Conservation (phyloP, 768 basidiomycete species). For the Paxillus ammoniavirescens region DNA sequence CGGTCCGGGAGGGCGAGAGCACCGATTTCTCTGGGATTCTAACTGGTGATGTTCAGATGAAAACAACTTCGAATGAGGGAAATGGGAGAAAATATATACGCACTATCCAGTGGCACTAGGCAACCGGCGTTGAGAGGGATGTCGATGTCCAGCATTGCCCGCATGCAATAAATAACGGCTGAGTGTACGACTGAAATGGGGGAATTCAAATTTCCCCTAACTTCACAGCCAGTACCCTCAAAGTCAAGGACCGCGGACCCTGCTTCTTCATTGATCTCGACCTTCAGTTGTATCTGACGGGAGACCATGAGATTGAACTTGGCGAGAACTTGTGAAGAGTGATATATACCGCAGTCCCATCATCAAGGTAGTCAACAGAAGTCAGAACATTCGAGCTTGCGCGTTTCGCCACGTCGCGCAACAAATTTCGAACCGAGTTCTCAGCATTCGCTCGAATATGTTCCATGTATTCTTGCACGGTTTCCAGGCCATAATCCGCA, state of each 20-base stretch:
- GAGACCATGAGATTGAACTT: conserved; percentile 1
- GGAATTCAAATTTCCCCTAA: conserved; percentile 81
- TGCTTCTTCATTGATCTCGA: conserved; percentile 69
- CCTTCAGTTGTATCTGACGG: conserved; percentile 64
- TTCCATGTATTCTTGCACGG: conserved; percentile 92
- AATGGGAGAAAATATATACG: conserved; percentile 15
- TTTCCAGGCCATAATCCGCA: conserved; percentile 79
- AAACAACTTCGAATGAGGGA: neutral
- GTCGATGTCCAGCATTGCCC: conserved; percentile 79
- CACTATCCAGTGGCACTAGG: conserved; percentile 80
- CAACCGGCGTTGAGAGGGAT: conserved; percentile 96
- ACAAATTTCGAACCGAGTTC: conserved; percentile 75
- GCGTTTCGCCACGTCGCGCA: conserved; percentile 71
- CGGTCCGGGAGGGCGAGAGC: conserved; percentile 78
- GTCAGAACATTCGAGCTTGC: conserved; percentile 62
- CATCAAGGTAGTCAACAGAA: conserved; percentile 83
- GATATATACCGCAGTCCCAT: conserved; percentile 76
- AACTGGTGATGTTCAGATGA: conserved; percentile 42
- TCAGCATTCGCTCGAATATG: conserved; percentile 91
- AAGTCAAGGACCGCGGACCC: conserved; percentile 89
- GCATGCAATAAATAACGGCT: conserved; percentile 87
- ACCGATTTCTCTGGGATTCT: conserved; percentile 78
- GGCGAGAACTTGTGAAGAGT: neutral
- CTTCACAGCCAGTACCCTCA: conserved; percentile 77
- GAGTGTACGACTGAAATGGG: conserved; percentile 86